phyloP scores from a whole-genome alignment of 495 filamentous ascomycete genomes.

The Neurospora discreta region DNA sequence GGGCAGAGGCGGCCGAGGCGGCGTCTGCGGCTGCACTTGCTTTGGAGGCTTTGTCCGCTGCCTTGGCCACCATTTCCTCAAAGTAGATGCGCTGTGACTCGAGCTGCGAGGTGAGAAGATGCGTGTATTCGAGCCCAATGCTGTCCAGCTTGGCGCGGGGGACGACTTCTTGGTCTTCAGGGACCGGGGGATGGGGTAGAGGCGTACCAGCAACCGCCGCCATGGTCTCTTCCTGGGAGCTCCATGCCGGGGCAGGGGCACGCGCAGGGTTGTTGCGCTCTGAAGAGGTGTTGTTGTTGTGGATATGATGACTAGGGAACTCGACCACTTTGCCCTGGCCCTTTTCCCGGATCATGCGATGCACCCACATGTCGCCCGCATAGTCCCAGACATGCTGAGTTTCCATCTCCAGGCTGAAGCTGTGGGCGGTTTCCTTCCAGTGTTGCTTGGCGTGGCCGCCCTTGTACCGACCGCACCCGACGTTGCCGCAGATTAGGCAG shows the following conservation, averaged over 20 bases:
- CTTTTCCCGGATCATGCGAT: conserved; percentile 87
- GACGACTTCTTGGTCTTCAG: conserved; percentile 54
- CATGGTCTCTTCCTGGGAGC: not conserved
- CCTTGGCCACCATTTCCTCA: conserved; percentile 83
- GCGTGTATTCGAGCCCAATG: conserved; percentile 88
- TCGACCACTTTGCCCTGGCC: conserved; percentile 85
- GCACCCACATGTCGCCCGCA: conserved; percentile 85
- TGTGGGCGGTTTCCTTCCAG: conserved; percentile 80
- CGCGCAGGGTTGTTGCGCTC: conserved; percentile 3
- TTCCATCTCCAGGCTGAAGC: conserved; percentile 82
- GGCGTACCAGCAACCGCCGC: not conserved
- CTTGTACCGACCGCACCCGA: conserved; percentile 92
- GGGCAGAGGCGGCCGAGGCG: conserved; percentile 39
- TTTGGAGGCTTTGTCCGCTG: conserved; percentile 78
- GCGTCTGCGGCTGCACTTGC: conserved; percentile 54
- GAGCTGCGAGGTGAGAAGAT: conserved; percentile 81
- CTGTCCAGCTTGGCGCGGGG: conserved; percentile 85
- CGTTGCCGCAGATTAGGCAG: conserved; percentile 84
- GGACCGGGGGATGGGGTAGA: not conserved
- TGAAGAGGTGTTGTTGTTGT: conserved; percentile 5
- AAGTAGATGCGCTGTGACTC: conserved; percentile 90
- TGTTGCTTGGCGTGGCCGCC: conserved; percentile 88
- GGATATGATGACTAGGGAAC: conserved; percentile 41
- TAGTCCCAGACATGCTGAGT: conserved; percentile 98
- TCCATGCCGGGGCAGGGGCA: not conserved